phyloP scores from a whole-genome alignment of 2,329 filamentous ascomycete species.

The Fusarium chaquense region DNA sequence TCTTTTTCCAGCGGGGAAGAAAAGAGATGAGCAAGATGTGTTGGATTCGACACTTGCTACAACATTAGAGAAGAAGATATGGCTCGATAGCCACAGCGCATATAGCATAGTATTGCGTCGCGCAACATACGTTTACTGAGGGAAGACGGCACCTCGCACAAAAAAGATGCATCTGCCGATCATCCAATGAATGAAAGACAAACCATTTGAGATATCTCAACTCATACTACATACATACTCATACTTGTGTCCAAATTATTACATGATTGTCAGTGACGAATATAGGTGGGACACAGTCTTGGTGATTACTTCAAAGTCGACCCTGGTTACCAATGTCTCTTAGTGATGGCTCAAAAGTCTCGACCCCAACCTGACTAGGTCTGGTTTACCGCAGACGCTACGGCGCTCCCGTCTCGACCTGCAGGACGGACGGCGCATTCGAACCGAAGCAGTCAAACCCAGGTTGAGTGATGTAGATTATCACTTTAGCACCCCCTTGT shows the following conservation, averaged over 20 bases:
- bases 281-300: background rate
- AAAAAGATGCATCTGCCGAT: constrained; percentile 38
- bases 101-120: constrained; percentile 9
- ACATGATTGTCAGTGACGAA: background rate
- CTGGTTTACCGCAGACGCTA: constrained; percentile 12
- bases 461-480: constrained; percentile 12
- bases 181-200: constrained; percentile 39
- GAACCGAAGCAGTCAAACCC: constrained; percentile 12
- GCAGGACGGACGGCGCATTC: constrained; percentile 1
- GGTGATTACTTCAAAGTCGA: background rate
- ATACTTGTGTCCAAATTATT: background rate
- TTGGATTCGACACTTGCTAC: constrained; percentile 11
- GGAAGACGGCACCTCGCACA: constrained; percentile 38
- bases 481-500: constrained; percentile 22
- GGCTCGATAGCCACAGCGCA: constrained; percentile 39
- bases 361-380: background rate
- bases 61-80: constrained; percentile 38
- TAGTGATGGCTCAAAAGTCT: constrained; percentile 14
- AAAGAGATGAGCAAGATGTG: constrained; percentile 13
- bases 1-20: constrained; percentile 1
- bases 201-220: constrained; percentile 34
- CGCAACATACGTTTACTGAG: constrained; percentile 42
- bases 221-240: constrained; percentile 1
- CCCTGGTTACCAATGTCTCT: background rate
- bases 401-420: constrained; percentile 15